Conservation (phyloP, 208 protist genomes). For the Vickermania spadyakhi region DNA sequence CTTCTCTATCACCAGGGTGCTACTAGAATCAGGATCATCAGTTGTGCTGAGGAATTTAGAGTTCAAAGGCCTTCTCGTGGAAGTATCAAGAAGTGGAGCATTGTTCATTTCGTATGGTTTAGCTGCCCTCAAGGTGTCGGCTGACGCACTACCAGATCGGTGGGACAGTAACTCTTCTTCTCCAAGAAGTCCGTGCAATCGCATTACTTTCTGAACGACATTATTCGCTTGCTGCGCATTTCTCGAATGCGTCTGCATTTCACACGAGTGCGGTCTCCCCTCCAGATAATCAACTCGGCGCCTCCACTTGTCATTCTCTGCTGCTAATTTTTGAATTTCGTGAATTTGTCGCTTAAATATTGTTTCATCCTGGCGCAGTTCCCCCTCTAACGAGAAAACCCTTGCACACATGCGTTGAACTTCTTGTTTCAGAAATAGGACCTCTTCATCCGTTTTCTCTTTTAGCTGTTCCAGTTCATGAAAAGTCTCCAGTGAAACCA, state of each 20-base stretch:
- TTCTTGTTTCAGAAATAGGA: constrained; percentile 9
- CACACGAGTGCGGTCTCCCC: not conserved
- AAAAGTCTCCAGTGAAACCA: not conserved
- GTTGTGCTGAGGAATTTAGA: not conserved
- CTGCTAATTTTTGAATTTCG: constrained; percentile 32
- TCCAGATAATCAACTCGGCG: constrained; percentile 8
- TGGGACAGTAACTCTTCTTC: not conserved
- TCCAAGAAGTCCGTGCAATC: not conserved
- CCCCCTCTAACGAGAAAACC: constrained; percentile 42
- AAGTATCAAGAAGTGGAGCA: not conserved
- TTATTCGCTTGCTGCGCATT: not conserved
- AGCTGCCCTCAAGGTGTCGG: not conserved
- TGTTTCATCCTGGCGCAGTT: constrained; percentile 58
- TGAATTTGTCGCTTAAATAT: constrained; percentile 68
- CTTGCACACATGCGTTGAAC: constrained; percentile 21
- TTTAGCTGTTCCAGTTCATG: not conserved
- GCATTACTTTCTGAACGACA: constrained; percentile 1
- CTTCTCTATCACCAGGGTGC: not conserved
- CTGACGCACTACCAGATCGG: not conserved
- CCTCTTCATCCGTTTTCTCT: constrained; percentile 4
- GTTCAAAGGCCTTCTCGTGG: not conserved
- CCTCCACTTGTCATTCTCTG: constrained; percentile 35
- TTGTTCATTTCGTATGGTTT: not conserved
- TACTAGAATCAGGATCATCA: not conserved
- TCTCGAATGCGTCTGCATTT: not conserved